Base-by-base conservation (phyloP, 2,329 filamentous ascomycete species). In the Ophiostoma sp. region DNA sequence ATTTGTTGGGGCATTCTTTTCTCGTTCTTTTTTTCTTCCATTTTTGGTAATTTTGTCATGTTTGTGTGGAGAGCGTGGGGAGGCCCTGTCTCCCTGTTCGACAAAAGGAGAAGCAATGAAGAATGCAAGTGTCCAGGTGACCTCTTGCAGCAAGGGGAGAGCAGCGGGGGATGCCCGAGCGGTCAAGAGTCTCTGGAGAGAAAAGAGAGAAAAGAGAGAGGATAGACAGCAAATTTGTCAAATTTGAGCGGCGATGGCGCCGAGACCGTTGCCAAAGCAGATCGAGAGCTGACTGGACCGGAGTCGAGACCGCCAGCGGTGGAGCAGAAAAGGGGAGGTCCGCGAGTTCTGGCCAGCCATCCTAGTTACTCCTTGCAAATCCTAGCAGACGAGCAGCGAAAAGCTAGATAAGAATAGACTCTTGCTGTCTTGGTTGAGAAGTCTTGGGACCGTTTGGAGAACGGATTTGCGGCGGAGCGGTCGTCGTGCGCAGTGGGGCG, bases 171-270 rank as follows among this genome's bases (percentile, higher is more conserved):
- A 59, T 59, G 25, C 33, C 55, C 28, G 55, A 59, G 55, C 55
- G 28, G 55, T 33, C 15, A 33, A 12, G 9, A 48, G 15, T 17
- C 19, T 6, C 15, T 48, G 15, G 15, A n/a, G n/a, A n/a, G n/a
- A n/a, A n/a, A n/a, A n/a, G 42, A 4, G 3, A 2, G 15, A 17
- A 17, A 19, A 48, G 11, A 19, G 42, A 48, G 45, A 19, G 8
- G 50, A 55, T 8, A 55, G 50, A 48, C 42, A 17, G 42, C 33
- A 36, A 36, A 36, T 36, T 36, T 36, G 33, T 8, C 33, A 19
- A 48, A 48, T 48, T 17, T 48, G 42, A 48, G 42, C 39, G 39
- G 39, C 39, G 39, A 42, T 42, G 15, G 75, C 73, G 11, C 77
- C 73, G 42, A 19, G 22, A 66, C 61, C n/a, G 36, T n/a, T n/a